Conservation (phyloP, 2,329 filamentous ascomycete species). For the Botryotinia narcissicola region DNA sequence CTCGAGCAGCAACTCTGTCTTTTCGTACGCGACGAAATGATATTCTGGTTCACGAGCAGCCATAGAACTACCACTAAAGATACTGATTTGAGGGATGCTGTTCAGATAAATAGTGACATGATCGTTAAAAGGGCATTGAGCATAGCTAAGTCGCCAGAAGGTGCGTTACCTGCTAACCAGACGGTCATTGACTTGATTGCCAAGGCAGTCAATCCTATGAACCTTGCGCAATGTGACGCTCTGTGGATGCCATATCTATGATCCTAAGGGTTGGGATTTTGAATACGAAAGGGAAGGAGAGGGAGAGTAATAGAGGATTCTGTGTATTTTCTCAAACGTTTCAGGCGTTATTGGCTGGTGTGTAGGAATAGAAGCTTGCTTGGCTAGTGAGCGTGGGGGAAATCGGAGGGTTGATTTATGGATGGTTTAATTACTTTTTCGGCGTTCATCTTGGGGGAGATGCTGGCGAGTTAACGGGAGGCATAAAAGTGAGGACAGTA, state of each 20-base stretch:
- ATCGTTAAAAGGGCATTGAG: slow-evolving; percentile 89
- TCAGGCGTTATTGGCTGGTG: slow-evolving; percentile 5
- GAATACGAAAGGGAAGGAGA: neutral
- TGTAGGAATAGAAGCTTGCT: slow-evolving; percentile 15
- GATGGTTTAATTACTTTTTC: neutral
- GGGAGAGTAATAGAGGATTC: neutral
- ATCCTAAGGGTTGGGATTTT: slow-evolving; percentile 22
- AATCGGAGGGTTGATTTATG: neutral
- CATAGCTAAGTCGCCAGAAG: slow-evolving; percentile 68
- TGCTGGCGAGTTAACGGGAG: neutral
- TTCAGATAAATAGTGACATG: slow-evolving; percentile 82
- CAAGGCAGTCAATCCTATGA: slow-evolving; percentile 89
- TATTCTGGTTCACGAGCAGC: slow-evolving; percentile 86
- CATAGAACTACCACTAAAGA: slow-evolving; percentile 67
- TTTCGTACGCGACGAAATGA: slow-evolving; percentile 97
- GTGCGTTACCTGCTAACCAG: slow-evolving; percentile 90
- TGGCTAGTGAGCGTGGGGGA: neutral
- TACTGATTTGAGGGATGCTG: slow-evolving; percentile 66
- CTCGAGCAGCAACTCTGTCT: slow-evolving; percentile 93
- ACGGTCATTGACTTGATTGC: slow-evolving; percentile 93
- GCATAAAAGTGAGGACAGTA: neutral
- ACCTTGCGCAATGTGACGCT: slow-evolving; percentile 82
- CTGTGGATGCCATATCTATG: slow-evolving; percentile 97
- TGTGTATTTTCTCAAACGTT: neutral
- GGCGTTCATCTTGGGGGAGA: neutral